Base-by-base conservation (phyloP, 169 alveolate genomes). In the Eimeria falciformis region DNA sequence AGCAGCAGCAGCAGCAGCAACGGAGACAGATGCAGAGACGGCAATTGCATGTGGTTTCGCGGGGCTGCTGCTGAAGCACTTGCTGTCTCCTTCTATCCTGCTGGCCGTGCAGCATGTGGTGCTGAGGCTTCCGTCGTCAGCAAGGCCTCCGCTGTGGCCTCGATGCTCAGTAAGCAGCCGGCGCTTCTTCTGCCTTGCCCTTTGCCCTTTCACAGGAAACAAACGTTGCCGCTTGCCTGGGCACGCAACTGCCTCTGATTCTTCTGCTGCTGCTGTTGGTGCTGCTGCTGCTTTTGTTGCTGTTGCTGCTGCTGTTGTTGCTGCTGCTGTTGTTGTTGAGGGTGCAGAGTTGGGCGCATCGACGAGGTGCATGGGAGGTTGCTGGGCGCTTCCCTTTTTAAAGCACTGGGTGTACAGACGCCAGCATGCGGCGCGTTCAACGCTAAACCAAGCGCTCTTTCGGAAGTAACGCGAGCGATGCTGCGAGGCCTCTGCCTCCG, bases 391-490 rank as follows among this genome's bases (percentile, higher is more conserved):
- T 58, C 14, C 14, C 58, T 50, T 50, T n/a, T n/a, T 6, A n/a
- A 27, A 23, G 79, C 79, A 27, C 12, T 33, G 50, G 23, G 47
- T 11, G 79, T 58, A 55, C 77, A 82, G 78, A 18, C 90, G 62
- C 4, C 25, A 45, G 25, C 45, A 43, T 0, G 91, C 91, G 5
- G 66, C 79, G 37, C 27, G 69, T 46, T 83, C 82, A 53, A 83
- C 29, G 11, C 21, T 5, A 27, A 62, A 73, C 91, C 91, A 83
- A 12, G 50, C 62, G 18, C 45, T 33, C 50, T 83, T 83, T 5
- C 91, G 69, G 27, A 58, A 68, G 79, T n/a, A 25, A 46, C 79
- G 5, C 50, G 50, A 68, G 47, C 79, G 45, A n/a, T 46, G 43
- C 47, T 25, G 73, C 27, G 9, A n/a, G 45, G 79, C 79, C 79